Conservation (phyloP, 495 filamentous ascomycete genomes). For the Aspergillus incahuasiensis region DNA sequence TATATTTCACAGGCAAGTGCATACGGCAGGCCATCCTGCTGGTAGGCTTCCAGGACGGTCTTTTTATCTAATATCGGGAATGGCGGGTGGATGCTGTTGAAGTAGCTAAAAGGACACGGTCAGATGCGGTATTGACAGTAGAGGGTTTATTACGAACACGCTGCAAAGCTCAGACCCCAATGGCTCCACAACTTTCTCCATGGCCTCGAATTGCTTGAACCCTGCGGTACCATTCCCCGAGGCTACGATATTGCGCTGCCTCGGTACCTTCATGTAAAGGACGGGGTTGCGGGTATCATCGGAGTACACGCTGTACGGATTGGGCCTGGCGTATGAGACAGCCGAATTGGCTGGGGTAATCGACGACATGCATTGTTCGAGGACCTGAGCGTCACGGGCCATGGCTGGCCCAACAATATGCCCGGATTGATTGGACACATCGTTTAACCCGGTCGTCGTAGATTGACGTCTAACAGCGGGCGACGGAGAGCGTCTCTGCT, state of each 20-base stretch:
- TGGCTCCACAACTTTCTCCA: constrained; percentile 8
- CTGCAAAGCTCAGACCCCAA: constrained; percentile 3
- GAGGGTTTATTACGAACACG: background rate
- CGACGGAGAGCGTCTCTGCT: background rate
- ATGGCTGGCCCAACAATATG: constrained; percentile 4
- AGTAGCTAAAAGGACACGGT: background rate
- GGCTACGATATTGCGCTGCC: background rate
- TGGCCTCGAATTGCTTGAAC: constrained; percentile 6
- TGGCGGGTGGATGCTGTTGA: constrained; percentile 5
- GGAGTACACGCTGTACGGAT: constrained; percentile 10
- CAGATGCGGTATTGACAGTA: background rate
- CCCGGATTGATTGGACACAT: constrained; percentile 1
- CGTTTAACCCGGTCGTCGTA: background rate
- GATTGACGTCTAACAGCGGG: background rate
- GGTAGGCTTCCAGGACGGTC: constrained; percentile 2
- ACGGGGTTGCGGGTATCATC: constrained; percentile 6
- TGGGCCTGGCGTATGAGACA: constrained; percentile 6
- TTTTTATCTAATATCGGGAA: constrained; percentile 9
- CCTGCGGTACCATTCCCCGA: constrained; percentile 7
- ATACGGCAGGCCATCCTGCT: constrained; percentile 4
- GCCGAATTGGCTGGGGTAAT: background rate
- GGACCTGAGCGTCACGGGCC: constrained; percentile 9
- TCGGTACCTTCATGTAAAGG: constrained; percentile 3
- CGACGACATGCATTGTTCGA: constrained; percentile 5
- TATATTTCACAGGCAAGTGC: constrained; percentile 7